Base-by-base conservation (phyloP, 2,329 filamentous ascomycete species). In the Myotisia sp. region DNA sequence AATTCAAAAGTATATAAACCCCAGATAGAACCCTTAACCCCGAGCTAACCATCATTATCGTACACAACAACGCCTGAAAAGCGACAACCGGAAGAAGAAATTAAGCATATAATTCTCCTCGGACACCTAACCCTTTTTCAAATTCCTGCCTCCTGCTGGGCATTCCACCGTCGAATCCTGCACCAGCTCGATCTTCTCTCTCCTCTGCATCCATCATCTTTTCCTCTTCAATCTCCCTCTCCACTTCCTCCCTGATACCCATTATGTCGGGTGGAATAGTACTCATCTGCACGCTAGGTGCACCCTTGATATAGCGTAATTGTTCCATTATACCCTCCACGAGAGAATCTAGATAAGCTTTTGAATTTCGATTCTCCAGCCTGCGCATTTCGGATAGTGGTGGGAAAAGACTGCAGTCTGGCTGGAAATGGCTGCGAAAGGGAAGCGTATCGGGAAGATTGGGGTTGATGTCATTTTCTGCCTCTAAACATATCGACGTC, bases 361-460 rank as follows among this genome's bases (percentile, higher is more conserved):
- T 67, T 4, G 80, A 70, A 49, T 93, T 92, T 47, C 79, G 74
- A 52, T 94, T 94, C 50, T 77, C 74, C 37, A 74, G 68, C 26
- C 67, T 67, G 23, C 62, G 58, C 42, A 67, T 62, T 46, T 87
- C 79, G 31, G 85, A 87, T 47, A 95, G 70, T 3, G 81, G 79
- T 0, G 90, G 90, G 51, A 94, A 90, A 9, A 98, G 70, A 16
- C 78, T 79, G 48, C 87, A 85, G 42, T 90, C 81, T 26, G 84
- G 79, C 29, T 81, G 74, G 59, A 98, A 98, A 42, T 92, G 85
- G 42, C 82, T 76, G 38, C 85, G 75, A 66, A 87, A 92, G 0
- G 85, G 82, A 5, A 87, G 75, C 48, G 92, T 76, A 22, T 71
- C 60, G 0, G 90, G 87, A 18, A 95, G 77, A 8, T 74, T 69